Evolutionary conservation across 805 yeast species (phyloP), one percentile per base, ranked within the genome.

Genomic region (Candida odintsovae): DNA sequence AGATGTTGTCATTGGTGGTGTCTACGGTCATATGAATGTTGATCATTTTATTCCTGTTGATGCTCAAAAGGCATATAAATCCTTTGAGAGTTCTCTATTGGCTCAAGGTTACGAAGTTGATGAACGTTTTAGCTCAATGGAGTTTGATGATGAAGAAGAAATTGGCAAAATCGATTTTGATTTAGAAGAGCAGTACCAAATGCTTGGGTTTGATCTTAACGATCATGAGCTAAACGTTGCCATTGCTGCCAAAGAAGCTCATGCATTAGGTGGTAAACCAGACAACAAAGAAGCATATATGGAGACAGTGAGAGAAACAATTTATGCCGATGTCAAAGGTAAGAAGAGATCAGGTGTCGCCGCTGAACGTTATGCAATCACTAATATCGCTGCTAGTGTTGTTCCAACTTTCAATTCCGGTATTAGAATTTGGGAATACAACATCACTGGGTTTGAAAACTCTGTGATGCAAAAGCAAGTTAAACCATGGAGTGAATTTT

Each of bases 391-490:
- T 2, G 81, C 90, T 1, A 83, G 90, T 46, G 79, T 88, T 13
- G 78, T 89, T 13, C 96, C 96, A 3, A 88, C 95, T 0, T 89
- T 82, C 66, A 86, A 86, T 53, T 90, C 96, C 6, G 87, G 90
- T 6, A 59, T 88, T 50, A 71, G 96, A 52, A 80, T 88, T 2
- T 88, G 95, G 94, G 96, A 88, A 61, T 88, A 88, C 63, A 88
- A 88, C 58, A 76, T 77, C 33, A 75, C 87, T 0, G 83, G 72
- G 1, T 59, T 85, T 5, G 62, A 51, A 19, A 46, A 49, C n/a
- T 36, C 42, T 12, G 11, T 45, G 10, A 18, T 47, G 4, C 10
- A 12, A 8, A 40, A 66, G 52, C 52, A 48, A 4, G 23, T 33
- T 10, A 70, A 69, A 49, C 73, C 84, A 7, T 86, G 94, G 94